Conservation (phyloP, 1,139 yeast species). For the Kodamaea fungicola region DNA sequence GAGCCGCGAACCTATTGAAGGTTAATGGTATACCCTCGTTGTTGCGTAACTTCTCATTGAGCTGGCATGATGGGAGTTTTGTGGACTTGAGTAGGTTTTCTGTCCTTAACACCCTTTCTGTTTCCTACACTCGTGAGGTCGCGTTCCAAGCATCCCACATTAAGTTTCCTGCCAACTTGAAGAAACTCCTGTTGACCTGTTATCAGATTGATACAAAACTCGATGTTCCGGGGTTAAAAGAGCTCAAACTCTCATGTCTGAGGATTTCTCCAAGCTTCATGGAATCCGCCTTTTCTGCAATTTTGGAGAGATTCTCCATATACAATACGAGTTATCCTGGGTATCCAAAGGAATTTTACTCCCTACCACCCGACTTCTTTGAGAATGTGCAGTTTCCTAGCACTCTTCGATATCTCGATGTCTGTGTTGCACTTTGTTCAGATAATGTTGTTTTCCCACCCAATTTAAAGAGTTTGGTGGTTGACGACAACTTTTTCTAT, state of each 20-base stretch:
- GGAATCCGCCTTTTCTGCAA: neutral
- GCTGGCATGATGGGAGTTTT: neutral
- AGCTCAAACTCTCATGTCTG: neutral
- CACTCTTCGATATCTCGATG: neutral
- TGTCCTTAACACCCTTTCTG: neutral
- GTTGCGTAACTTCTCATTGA: neutral
- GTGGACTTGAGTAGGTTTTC: neutral
- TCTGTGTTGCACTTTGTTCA: neutral
- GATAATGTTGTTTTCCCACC: neutral
- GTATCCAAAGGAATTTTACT: neutral
- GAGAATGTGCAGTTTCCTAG: neutral
- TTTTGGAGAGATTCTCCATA: neutral
- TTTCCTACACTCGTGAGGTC: neutral
- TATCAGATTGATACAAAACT: neutral
- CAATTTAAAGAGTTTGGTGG: neutral
- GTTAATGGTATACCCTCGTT: neutral
- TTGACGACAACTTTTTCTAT: neutral
- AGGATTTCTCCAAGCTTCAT: neutral
- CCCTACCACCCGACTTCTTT: neutral
- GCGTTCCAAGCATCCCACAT: neutral
- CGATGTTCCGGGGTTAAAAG: neutral
- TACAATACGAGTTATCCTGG: neutral
- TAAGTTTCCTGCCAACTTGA: neutral
- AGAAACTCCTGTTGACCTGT: neutral
- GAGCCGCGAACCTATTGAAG: neutral